Conservation (phyloP, 169 alveolate species). For the Plasmodium relictum region DNA sequence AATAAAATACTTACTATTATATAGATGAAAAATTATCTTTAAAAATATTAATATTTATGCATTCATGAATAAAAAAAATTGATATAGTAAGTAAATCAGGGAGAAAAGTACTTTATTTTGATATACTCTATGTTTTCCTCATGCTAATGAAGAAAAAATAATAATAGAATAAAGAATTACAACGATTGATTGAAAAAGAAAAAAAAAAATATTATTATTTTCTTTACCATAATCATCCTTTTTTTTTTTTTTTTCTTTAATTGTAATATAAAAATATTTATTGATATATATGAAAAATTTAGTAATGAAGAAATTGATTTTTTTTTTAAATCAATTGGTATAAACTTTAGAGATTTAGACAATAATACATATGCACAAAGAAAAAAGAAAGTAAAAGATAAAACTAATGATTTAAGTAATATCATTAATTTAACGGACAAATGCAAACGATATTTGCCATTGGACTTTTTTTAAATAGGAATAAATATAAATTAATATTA, state of each 20-base stretch:
- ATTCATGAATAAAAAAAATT: constrained; percentile 81
- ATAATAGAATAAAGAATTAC: constrained; percentile 66
- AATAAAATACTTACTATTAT: constrained; percentile 15
- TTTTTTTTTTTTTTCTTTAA: constrained; percentile 73
- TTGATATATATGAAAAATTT: constrained; percentile 78
- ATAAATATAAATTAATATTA: constrained; percentile 82
- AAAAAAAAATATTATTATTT: constrained; percentile 66
- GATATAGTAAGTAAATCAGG: constrained; percentile 84
- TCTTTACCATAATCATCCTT: constrained; percentile 81
- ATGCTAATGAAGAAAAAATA: constrained; percentile 73
- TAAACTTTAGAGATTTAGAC: constrained; percentile 35
- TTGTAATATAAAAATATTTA: constrained; percentile 79
- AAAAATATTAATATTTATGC: constrained; percentile 78
- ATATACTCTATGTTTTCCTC: constrained; percentile 77
- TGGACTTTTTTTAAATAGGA: constrained; percentile 83
- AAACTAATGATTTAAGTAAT: constrained; percentile 21
- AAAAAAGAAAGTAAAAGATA: background rate
- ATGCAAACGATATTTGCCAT: constrained; percentile 81
- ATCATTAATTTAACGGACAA: constrained; percentile 74
- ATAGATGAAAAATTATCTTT: constrained; percentile 73
- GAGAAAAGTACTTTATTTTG: constrained; percentile 81
- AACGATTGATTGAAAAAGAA: constrained; percentile 30
- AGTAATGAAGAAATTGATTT: constrained; percentile 72
- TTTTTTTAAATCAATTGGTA: constrained; percentile 58
- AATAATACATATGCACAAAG: constrained; percentile 27